Evolutionary conservation across 2,329 filamentous ascomycete genomes (phyloP).

Genomic region (Elsinoe necatrix): DNA sequence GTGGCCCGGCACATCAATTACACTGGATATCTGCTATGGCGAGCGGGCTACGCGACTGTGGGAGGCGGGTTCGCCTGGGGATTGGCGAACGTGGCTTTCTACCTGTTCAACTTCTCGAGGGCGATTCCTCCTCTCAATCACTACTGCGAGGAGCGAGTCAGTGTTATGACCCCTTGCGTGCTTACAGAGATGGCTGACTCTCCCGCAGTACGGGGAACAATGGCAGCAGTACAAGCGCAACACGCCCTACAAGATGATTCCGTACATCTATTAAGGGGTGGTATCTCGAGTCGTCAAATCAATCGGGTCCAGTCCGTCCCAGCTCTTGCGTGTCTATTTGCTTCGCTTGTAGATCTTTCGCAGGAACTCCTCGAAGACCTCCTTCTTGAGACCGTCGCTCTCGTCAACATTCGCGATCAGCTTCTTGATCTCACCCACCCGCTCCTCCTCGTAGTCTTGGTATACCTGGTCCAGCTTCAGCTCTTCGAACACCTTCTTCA

Average conservation of each 20-base stretch:
- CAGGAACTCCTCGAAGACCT: slow-evolving; percentile 81
- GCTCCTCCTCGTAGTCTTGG: slow-evolving; percentile 80
- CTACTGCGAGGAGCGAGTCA: slow-evolving; percentile 39
- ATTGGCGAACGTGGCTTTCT: slow-evolving; percentile 33
- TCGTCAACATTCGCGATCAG: slow-evolving; percentile 78
- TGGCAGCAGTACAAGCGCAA: slow-evolving; percentile 32
- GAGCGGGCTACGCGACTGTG: slow-evolving; percentile 41
- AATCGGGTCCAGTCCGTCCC: slow-evolving; percentile 12
- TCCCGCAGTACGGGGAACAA: slow-evolving; percentile 32
- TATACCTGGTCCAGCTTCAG: slow-evolving; percentile 76
- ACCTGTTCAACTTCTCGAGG: slow-evolving; percentile 40
- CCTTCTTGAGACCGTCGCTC: slow-evolving; percentile 79
- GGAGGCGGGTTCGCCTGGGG: slow-evolving; percentile 41
- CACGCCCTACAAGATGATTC: slow-evolving; percentile 34
- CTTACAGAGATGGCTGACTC: slow-evolving; percentile 2
- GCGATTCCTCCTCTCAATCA: slow-evolving; percentile 42
- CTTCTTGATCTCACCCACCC: slow-evolving; percentile 65
- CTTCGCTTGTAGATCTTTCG: slow-evolving; percentile 97
- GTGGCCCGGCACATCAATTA: slow-evolving; percentile 49
- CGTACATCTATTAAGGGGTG: slow-evolving; percentile 27
- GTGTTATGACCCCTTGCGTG: slow-evolving; percentile 15
- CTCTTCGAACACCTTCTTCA: slow-evolving; percentile 86
- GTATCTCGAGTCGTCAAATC: slow-evolving; percentile 14
- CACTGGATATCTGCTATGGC: slow-evolving; percentile 45
- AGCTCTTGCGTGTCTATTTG: slow-evolving; percentile 54